Evolutionary conservation across 2,329 filamentous ascomycete genomes (phyloP).

Genomic region (Chaetomium sp.): DNA sequence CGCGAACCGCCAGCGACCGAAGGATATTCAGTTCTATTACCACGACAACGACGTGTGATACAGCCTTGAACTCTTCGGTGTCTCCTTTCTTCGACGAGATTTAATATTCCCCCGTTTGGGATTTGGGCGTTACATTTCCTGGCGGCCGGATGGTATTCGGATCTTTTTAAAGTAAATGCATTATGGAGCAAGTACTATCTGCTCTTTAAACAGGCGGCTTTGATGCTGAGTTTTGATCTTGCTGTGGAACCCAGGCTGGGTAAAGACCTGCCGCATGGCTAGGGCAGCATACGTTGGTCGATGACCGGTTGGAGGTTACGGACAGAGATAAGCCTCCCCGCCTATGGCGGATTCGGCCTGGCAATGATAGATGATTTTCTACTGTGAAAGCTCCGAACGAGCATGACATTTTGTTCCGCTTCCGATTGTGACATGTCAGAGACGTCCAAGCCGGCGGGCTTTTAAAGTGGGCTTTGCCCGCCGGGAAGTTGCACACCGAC

Average conservation of each 20-base stretch:
- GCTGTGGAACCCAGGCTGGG: neutral
- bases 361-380: too few species aligned
- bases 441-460: too few species aligned
- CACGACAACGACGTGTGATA: constrained; percentile 73
- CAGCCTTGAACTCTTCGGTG: neutral
- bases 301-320: too few species aligned
- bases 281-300: too few species aligned
- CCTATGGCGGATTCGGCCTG: too few species aligned
- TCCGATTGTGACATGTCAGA: too few species aligned
- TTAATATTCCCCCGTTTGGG: constrained; percentile 1
- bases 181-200: constrained; percentile 9
- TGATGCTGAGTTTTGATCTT: constrained; percentile 1
- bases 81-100: neutral
- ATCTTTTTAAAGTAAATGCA: constrained; percentile 3
- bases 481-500: neutral
- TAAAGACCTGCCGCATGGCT: neutral
- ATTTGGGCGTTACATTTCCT: constrained; percentile 19
- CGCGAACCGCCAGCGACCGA: constrained; percentile 69
- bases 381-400: too few species aligned
- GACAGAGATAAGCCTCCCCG: too few species aligned
- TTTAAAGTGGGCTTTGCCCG: neutral
- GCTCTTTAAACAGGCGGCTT: neutral
- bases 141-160: constrained; percentile 5
- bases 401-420: too few species aligned
- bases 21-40: constrained; percentile 90